phyloP scores from a whole-genome alignment of 2,329 filamentous ascomycete species.

The Ophiostoma himal-ulmi region DNA sequence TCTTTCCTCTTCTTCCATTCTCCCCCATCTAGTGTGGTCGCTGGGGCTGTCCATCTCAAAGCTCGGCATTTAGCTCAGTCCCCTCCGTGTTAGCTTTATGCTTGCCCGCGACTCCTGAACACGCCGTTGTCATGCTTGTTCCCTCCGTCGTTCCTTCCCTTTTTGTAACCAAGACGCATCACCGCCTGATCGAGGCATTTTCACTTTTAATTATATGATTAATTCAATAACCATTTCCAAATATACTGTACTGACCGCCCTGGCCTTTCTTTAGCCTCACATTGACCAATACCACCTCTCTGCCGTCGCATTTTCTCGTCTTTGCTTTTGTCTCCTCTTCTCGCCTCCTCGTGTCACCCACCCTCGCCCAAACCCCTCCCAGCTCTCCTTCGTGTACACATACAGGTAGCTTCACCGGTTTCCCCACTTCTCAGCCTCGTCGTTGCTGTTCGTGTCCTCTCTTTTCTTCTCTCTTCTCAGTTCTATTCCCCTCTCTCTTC shows the following conservation, averaged over 20 bases:
- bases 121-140: neutral
- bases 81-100: neutral
- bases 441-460: constrained; percentile 1
- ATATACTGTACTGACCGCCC: neutral
- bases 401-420: neutral
- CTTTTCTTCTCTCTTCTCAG: neutral
- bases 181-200: neutral
- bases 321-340: neutral
- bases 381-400: neutral
- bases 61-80: constrained; percentile 2
- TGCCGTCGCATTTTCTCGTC: neutral
- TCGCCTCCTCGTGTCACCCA: neutral
- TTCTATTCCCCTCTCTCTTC: neutral
- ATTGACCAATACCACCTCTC: neutral
- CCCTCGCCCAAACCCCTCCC: constrained; percentile 1
- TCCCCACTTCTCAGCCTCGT: constrained; percentile 20
- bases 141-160: neutral
- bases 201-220: neutral
- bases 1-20: neutral
- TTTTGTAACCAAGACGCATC: neutral
- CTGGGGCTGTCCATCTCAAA: neutral
- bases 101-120: constrained; percentile 2
- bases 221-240: neutral
- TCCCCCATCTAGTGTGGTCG: neutral
- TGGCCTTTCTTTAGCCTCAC: neutral